Conservation (phyloP, 768 basidiomycete genomes). For the Candolleomyces eurysporus region DNA sequence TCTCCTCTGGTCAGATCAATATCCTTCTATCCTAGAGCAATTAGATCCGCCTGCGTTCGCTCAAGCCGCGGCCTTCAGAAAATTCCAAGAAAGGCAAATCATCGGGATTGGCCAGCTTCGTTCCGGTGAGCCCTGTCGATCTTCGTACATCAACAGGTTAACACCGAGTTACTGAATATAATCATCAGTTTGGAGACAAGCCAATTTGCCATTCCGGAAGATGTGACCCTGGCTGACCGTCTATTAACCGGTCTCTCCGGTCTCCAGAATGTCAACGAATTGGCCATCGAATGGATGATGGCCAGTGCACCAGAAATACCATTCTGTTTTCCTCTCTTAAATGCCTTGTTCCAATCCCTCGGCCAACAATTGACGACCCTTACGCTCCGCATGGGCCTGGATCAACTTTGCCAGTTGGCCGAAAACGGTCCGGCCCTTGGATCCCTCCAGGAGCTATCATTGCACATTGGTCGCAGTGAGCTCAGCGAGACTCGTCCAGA, state of each 20-base stretch:
- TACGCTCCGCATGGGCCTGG: slow-evolving; percentile 8
- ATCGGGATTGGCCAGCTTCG: slow-evolving; percentile 11
- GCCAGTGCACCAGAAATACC: slow-evolving; percentile 8
- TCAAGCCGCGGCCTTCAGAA: slow-evolving; percentile 8
- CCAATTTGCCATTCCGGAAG: slow-evolving; percentile 8
- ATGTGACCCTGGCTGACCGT: slow-evolving; percentile 15
- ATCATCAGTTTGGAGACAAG: slow-evolving; percentile 4
- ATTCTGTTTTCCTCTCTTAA: slow-evolving; percentile 17
- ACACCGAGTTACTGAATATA: not conserved
- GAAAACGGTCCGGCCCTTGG: slow-evolving; percentile 1
- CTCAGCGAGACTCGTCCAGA: not conserved
- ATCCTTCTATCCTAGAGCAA: slow-evolving; percentile 17
- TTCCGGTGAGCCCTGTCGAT: slow-evolving; percentile 12
- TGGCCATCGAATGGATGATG: slow-evolving; percentile 16
- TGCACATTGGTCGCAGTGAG: not conserved
- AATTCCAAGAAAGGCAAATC: slow-evolving; percentile 6
- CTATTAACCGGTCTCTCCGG: slow-evolving; percentile 12
- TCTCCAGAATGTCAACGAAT: slow-evolving; percentile 9
- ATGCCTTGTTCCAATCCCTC: slow-evolving; percentile 14
- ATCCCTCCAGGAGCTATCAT: not conserved
- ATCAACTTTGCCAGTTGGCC: slow-evolving; percentile 9
- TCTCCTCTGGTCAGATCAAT: slow-evolving; percentile 15
- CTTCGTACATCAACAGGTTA: not conserved
- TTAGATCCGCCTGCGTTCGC: slow-evolving; percentile 20
- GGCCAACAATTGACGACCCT: slow-evolving; percentile 10